These are phyloP conservation scores for Hanseniaspora mollemarum DNA, from an alignment of 805 yeast species.

Conservation along the genomic window DNA sequence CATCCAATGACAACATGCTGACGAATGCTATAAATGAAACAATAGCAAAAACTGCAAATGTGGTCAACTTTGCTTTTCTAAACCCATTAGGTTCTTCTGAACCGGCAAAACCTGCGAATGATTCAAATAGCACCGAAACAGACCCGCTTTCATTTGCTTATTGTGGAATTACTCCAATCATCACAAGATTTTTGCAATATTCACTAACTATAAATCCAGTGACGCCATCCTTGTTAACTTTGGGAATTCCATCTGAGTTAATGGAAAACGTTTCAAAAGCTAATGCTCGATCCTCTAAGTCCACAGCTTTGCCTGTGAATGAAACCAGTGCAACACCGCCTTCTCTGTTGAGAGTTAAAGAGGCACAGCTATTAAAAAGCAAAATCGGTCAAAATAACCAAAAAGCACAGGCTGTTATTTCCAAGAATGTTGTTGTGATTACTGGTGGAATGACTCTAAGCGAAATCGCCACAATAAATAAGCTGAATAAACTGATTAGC, in stretches of 20 bases:
- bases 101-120: not conserved
- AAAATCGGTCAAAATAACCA: not conserved
- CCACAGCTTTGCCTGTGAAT: not conserved
- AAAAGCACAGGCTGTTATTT: not conserved
- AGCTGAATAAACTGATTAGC: slow-evolving; percentile 28
- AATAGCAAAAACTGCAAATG: slow-evolving; percentile 6
- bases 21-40: not conserved
- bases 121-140: not conserved
- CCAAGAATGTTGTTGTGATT: slow-evolving; percentile 37
- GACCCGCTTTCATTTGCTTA: slow-evolving; percentile 41
- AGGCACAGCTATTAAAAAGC: slow-evolving; percentile 4
- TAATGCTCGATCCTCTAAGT: not conserved
- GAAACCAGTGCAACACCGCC: not conserved
- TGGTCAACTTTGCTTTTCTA: slow-evolving; percentile 2
- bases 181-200: slow-evolving; percentile 53
- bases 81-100: not conserved
- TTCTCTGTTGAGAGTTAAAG: slow-evolving; percentile 1
- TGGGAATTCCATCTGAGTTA: slow-evolving; percentile 2
- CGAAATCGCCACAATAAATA: slow-evolving; percentile 62
- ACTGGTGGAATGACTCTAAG: slow-evolving; percentile 82
- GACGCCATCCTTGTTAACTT: slow-evolving; percentile 7
- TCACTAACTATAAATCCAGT: slow-evolving; percentile 2
- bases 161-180: slow-evolving; percentile 73
- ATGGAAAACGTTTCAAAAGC: not conserved
- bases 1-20: slow-evolving; percentile 17